A percentile compares a stretch with the other conserved stretches of the same genome.
Evolutionary conservation across 2,329 filamentous ascomycete genomes (phyloP).

Genomic region (Stagonosporopsis tanaceti): DNA sequence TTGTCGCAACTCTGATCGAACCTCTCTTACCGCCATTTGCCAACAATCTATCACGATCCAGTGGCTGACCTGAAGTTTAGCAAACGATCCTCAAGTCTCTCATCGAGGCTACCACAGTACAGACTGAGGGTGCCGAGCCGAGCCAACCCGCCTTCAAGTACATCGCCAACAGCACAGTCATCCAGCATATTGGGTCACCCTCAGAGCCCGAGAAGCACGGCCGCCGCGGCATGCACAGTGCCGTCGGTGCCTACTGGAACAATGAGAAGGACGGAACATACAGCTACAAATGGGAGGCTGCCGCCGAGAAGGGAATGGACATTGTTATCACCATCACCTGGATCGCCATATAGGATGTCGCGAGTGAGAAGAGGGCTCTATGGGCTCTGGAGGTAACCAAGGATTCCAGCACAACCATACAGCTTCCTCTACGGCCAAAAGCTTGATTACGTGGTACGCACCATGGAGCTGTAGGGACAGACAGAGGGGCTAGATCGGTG

Average conservation of each 20-base stretch:
- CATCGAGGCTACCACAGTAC: conserved; percentile 68
- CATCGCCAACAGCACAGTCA: conserved; percentile 97
- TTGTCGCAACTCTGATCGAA: conserved; percentile 75
- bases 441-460: background rate
- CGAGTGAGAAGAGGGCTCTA: background rate
- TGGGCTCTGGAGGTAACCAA: background rate
- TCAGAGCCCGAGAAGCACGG: conserved; percentile 70
- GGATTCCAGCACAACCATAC: background rate
- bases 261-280: conserved; percentile 90
- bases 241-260: conserved; percentile 87
- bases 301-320: conserved; percentile 61
- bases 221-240: conserved; percentile 88
- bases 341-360: conserved; percentile 61
- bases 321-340: conserved; percentile 69
- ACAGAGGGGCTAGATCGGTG: background rate
- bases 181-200: conserved; percentile 75
- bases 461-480: background rate
- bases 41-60: background rate
- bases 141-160: conserved; percentile 81
- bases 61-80: conserved; percentile 51
- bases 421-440: background rate
- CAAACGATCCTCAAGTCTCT: conserved; percentile 79
- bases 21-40: background rate
- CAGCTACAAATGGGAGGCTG: conserved; percentile 81
- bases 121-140: conserved; percentile 60